Base-by-base conservation (phyloP, 306 rosid genomes). In the Glycine latifolia region DNA sequence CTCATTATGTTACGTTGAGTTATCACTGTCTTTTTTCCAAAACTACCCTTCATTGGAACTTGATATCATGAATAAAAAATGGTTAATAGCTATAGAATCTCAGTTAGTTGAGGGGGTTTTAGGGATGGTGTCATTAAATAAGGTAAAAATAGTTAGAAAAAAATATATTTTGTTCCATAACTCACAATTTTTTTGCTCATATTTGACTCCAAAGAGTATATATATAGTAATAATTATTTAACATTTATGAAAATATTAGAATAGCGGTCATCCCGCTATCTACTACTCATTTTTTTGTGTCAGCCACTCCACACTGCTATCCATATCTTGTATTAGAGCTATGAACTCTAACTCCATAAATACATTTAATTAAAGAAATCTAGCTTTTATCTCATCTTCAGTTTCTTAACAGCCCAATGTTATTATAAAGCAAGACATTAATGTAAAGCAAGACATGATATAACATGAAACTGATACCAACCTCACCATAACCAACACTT, bases 401-500 rank as follows among this genome's bases (percentile, higher is more conserved):
- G 15, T 20, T 20, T 59, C 62, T 59, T 8, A 59, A 59, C 14
- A 9, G 0, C 13, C 3, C 13, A 61, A 11, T 11, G n/a, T 4
- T 35, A 63, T 33, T 63, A 33, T 9, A 71, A 8, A 16, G 37
- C 62, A 62, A 43, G 53, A 76, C 7, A 52, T 61, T 9, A 13
- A 72, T 56, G 35, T 55, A 79, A 70, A 67, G n/a, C 15, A 47
- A 68, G 65, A 17, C 49, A 61, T 47, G 50, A 84, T 50, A 58
- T 8, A 73, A 76, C 11, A 62, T 80, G 50, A 72, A 83, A 73
- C 14, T 10, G 58, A 82, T 68, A 86, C 95, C 76, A 85, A 93
- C 99, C 99, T 95, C 99, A 55, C 99, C 99, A 89, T 80, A 87
- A 84, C 97, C 99, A 75, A 85, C 81, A 77, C 88, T 88, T 59